phyloP scores from a whole-genome alignment of 2,329 filamentous ascomycete species.

The Bipolaris bicolor region DNA sequence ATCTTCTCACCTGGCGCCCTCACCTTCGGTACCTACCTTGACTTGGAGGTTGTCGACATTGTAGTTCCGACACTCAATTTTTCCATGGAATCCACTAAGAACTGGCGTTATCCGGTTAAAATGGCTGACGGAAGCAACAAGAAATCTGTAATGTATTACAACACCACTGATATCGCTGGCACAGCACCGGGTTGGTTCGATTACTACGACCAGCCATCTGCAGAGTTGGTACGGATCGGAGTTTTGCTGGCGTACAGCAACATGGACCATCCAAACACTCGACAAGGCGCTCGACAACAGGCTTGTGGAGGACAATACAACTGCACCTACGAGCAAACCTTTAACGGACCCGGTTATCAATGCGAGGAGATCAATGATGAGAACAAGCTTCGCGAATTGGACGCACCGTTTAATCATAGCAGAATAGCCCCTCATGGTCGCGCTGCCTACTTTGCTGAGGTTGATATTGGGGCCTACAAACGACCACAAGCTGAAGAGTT shows the following conservation, averaged over 20 bases:
- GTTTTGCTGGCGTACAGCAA: constrained; percentile 41
- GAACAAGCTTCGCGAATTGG: constrained; percentile 25
- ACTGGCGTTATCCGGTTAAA: constrained; percentile 40
- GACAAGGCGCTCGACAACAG: constrained; percentile 40
- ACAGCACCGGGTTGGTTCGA: constrained; percentile 38
- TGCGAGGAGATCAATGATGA: constrained; percentile 39
- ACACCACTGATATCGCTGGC: constrained; percentile 38
- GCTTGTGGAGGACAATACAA: constrained; percentile 47
- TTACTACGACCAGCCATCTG: constrained; percentile 46
- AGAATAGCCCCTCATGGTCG: constrained; percentile 38
- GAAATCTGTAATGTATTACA: constrained; percentile 42
- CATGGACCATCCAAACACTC: constrained; percentile 33
- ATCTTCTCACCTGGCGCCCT: constrained; percentile 48
- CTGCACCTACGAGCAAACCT: constrained; percentile 42
- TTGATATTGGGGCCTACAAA: constrained; percentile 38
- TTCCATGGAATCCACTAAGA: constrained; percentile 38
- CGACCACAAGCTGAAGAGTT: constrained; percentile 33
- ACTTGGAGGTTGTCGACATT: constrained; percentile 21
- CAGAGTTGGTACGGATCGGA: constrained; percentile 37
- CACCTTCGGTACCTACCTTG: constrained; percentile 44
- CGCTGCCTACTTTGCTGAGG: constrained; percentile 38
- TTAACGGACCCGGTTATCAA: constrained; percentile 42
- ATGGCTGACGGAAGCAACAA: constrained; percentile 29
- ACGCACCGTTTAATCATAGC: constrained; percentile 43
- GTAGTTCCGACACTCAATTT: constrained; percentile 39